Conservation (phyloP, 345 rosid genomes). For the Odontarrhena argentea region DNA sequence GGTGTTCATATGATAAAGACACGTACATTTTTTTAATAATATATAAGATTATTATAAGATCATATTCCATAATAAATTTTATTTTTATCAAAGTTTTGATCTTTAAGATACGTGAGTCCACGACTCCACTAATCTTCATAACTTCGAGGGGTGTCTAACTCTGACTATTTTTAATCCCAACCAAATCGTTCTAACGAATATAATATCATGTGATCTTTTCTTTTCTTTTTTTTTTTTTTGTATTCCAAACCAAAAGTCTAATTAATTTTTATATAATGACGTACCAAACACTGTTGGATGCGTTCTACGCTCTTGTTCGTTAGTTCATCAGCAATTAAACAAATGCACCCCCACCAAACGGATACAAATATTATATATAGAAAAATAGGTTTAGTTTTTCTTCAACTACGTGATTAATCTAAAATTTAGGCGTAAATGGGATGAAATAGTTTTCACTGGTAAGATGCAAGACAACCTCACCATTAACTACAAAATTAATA, state of each 20-base stretch:
- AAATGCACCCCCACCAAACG: conserved; percentile 5
- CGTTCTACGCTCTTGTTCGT: conserved; percentile 13
- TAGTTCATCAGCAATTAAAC: neutral
- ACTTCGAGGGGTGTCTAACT: conserved; percentile 14
- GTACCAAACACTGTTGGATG: conserved; percentile 7
- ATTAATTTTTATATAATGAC: neutral
- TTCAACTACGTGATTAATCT: neutral
- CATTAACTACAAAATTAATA: neutral
- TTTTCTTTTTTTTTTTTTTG: neutral
- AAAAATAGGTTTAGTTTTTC: neutral
- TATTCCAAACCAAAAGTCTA: neutral
- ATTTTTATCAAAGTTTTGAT: neutral
- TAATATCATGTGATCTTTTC: neutral
- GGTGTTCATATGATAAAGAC: conserved; percentile 26
- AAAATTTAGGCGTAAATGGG: neutral
- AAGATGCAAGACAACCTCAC: conserved; percentile 25
- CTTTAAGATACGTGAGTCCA: conserved; percentile 35
- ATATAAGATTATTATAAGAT: neutral
- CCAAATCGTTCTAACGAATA: neutral
- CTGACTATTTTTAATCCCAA: conserved; percentile 17
- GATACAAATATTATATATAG: neutral
- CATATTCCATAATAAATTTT: conserved; percentile 9
- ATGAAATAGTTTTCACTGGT: neutral
- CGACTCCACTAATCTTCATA: conserved; percentile 36
- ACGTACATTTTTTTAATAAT: neutral